Evolutionary conservation across 352 stramenopile species (phyloP), one percentile per base, ranked within the genome.

Genomic region (Phytophthora capsici): DNA sequence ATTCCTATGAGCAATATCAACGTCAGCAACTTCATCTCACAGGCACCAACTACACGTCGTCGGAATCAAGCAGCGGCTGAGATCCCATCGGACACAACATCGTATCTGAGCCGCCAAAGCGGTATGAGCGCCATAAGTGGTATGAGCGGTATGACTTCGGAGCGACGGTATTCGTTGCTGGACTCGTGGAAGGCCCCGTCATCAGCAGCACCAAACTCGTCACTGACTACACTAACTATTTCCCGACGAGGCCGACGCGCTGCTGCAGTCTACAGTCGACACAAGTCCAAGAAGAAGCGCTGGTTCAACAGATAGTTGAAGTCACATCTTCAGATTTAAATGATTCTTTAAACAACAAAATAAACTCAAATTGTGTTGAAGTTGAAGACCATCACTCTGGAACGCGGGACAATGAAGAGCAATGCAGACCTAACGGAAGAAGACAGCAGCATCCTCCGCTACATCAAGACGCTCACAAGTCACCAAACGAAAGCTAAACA

Each of bases 221-320:
- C 84, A 44, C 80, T 94, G 20, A 89, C 81, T 19, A 82, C 71
- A 23, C 71, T 94, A 55, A 94, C 85, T 1, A 92, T 91, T 40
- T 91, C 85, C 0, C 55, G 78, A 25, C 83, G 83, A 38, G 83
- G 83, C 5, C 78, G 85, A 3, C 81, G 85, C 48, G 80, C 80
- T 41, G 76, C 83, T 10, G 78, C 75, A 4, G 66, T 86, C 6
- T 87, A 88, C 63, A 92, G 82, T 43, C 79, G 81, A 22, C 71
- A 78, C 73, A 91, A 91, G 65, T 85, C 79, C 12, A 77, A 87
- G 38, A 77, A 76, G 23, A 85, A 82, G 46, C 63, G 70, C 25
- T 90, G 82, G 81, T 87, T 69, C 34, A 59, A 74, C 30, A 70
- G 53, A 74, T 58, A 71, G 38, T 40, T 57, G 13, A 32, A 34